Evolutionary conservation across 2,329 filamentous ascomycete genomes (phyloP).

Genomic region (Tricladium varicosporioides): DNA sequence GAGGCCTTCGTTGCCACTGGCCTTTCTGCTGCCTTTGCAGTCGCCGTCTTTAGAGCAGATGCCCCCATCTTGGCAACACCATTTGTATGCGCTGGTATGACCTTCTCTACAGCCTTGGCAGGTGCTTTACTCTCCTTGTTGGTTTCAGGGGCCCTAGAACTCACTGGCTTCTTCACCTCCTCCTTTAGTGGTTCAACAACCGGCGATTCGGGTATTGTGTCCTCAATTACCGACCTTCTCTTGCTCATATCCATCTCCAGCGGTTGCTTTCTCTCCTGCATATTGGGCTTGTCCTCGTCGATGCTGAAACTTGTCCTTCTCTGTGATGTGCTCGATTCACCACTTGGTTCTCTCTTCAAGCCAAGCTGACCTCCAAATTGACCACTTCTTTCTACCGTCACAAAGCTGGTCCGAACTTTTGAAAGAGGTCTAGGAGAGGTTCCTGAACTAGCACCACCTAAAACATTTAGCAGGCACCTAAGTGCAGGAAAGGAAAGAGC

Average conservation of each 20-base stretch:
- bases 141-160: constrained; percentile 10
- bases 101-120: constrained; percentile 9
- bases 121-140: constrained; percentile 18
- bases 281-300: constrained; percentile 27
- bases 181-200: constrained; percentile 25
- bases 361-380: constrained; percentile 41
- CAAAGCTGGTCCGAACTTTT: constrained; percentile 73
- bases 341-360: constrained; percentile 37
- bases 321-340: constrained; percentile 28
- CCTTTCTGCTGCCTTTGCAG: constrained; percentile 14
- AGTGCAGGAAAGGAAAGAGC: constrained; percentile 20
- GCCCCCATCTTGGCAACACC: constrained; percentile 1
- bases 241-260: constrained; percentile 29
- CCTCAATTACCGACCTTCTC: constrained; percentile 24
- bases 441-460: constrained; percentile 24
- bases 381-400: constrained; percentile 60
- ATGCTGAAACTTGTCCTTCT: constrained; percentile 31
- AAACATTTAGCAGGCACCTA: constrained; percentile 17
- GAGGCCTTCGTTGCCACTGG: constrained; percentile 13
- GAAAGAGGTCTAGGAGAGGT: constrained; percentile 65
- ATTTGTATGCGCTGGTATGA: constrained; percentile 9
- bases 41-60: neutral
- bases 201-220: constrained; percentile 31
- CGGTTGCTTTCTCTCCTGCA: constrained; percentile 25
- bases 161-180: constrained; percentile 20